Conservation (phyloP, 495 filamentous ascomycete species). For the Aspergillus avenaceus region DNA sequence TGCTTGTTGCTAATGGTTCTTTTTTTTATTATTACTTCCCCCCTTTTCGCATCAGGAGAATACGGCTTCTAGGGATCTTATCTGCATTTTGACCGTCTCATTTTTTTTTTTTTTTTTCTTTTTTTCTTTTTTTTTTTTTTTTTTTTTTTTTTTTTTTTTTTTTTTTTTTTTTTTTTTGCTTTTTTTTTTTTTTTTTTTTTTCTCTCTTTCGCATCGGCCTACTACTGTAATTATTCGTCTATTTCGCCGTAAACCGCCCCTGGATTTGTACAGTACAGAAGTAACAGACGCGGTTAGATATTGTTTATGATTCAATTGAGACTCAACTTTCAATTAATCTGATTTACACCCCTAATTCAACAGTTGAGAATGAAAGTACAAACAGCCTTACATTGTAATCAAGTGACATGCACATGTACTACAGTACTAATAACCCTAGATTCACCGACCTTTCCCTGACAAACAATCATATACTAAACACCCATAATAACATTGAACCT, state of each 20-base stretch:
- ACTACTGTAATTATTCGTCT: background rate
- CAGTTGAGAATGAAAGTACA: too few relatives aligned
- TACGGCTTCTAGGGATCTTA: background rate
- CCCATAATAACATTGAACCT: too few relatives aligned
- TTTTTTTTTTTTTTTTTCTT: background rate
- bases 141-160: background rate
- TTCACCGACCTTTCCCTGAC: too few relatives aligned
- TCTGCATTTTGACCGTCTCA: background rate
- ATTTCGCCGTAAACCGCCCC: conserved; percentile 1
- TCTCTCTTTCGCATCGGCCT: conserved; percentile 3
- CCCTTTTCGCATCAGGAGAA: conserved; percentile 6
- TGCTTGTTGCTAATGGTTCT: conserved; percentile 73
- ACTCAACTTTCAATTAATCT: background rate
- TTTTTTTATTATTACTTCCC: conserved; percentile 46
- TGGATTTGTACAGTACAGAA: background rate
- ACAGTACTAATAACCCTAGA: too few relatives aligned
- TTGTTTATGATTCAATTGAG: background rate
- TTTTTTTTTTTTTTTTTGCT: conserved; percentile 7
- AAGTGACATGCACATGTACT: too few relatives aligned
- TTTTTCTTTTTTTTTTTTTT: conserved; percentile 1
- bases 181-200: conserved; percentile 5
- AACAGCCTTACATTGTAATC: too few relatives aligned
- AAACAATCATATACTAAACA: too few relatives aligned
- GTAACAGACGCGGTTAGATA: background rate
- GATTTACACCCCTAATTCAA: background rate